These are phyloP conservation scores for Fusarium virguliforme DNA, from an alignment of 2,329 filamentous ascomycete species.

Conservation along the genomic window DNA sequence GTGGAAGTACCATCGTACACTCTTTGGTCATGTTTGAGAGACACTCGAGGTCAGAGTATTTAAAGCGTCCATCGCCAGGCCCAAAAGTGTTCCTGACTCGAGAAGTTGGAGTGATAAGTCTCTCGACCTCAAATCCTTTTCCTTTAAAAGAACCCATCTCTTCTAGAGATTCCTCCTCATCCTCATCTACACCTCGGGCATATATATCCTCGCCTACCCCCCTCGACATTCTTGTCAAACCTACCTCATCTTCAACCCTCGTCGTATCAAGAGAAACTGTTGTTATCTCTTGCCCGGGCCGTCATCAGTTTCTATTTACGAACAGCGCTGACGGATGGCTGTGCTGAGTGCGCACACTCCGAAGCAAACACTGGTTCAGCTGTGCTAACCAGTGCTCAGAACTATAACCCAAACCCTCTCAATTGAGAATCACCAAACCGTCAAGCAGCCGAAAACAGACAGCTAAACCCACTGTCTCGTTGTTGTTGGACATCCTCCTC, in stretches of 20 bases:
- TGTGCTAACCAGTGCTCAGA: constrained; percentile 50
- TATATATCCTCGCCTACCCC: constrained; percentile 28
- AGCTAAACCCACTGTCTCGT: constrained; percentile 25
- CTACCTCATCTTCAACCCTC: constrained; percentile 35
- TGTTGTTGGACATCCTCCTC: constrained; percentile 33
- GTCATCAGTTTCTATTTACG: constrained; percentile 52
- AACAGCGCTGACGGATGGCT: constrained; percentile 54
- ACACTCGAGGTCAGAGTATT: constrained; percentile 48
- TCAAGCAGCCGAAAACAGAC: constrained; percentile 28
- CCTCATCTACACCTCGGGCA: constrained; percentile 27
- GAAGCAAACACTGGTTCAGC: constrained; percentile 42
- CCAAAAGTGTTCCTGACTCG: constrained; percentile 22
- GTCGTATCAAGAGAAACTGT: constrained; percentile 50
- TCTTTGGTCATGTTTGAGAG: constrained; percentile 44
- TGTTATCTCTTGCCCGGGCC: constrained; percentile 51
- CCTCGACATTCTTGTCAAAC: constrained; percentile 37
- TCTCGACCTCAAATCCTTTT: constrained; percentile 40
- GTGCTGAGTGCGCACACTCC: constrained; percentile 51
- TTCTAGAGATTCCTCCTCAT: constrained; percentile 33
- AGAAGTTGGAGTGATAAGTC: constrained; percentile 46
- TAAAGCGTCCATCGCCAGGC: constrained; percentile 53
- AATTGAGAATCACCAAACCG: constrained; percentile 40
- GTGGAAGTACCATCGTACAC: constrained; percentile 39
- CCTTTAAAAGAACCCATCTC: constrained; percentile 26
- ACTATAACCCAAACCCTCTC: constrained; percentile 47